A percentile compares a stretch with the other conserved stretches of the same genome.
Evolutionary conservation across 2,329 filamentous ascomycete species (phyloP).

Genomic region (Fonsecaea pedrosoi): DNA sequence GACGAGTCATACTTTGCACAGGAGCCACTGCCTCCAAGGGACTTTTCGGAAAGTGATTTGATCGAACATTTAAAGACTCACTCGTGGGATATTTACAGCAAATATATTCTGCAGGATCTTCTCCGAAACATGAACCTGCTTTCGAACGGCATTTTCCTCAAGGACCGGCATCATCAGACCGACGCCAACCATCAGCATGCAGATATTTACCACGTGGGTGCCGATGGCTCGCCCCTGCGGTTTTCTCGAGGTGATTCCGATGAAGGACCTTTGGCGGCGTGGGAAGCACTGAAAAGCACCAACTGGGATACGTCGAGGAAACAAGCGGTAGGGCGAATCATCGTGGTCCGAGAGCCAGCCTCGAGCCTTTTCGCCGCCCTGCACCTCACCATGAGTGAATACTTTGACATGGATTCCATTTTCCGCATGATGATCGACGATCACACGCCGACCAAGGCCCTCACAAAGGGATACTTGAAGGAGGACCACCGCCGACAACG

Average conservation of each 20-base stretch:
- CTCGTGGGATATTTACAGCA: constrained; percentile 51
- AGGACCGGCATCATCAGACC: constrained; percentile 51
- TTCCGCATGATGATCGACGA: constrained; percentile 62
- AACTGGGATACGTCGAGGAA: constrained; percentile 47
- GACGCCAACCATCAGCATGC: constrained; percentile 58
- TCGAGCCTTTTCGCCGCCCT: constrained; percentile 66
- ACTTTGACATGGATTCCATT: constrained; percentile 69
- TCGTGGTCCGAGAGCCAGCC: constrained; percentile 66
- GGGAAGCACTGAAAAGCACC: constrained; percentile 46
- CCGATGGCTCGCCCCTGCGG: constrained; percentile 52
- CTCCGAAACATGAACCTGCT: constrained; percentile 53
- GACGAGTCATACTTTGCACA: constrained; percentile 51
- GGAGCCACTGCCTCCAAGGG: constrained; percentile 48
- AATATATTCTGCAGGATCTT: constrained; percentile 50
- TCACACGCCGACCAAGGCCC: constrained; percentile 46
- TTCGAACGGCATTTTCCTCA: constrained; percentile 44
- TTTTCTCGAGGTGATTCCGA: constrained; percentile 43
- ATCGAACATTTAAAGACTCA: constrained; percentile 54
- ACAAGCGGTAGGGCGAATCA: constrained; percentile 64
- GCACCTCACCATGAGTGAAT: constrained; percentile 63
- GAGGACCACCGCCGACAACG: constrained; percentile 57
- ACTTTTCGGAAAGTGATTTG: constrained; percentile 53
- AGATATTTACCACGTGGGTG: constrained; percentile 64
- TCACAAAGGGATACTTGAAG: constrained; percentile 60
- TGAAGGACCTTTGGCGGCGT: constrained; percentile 47